phyloP scores from a whole-genome alignment of 2,329 filamentous ascomycete genomes.

The Lecanicillium sp. region DNA sequence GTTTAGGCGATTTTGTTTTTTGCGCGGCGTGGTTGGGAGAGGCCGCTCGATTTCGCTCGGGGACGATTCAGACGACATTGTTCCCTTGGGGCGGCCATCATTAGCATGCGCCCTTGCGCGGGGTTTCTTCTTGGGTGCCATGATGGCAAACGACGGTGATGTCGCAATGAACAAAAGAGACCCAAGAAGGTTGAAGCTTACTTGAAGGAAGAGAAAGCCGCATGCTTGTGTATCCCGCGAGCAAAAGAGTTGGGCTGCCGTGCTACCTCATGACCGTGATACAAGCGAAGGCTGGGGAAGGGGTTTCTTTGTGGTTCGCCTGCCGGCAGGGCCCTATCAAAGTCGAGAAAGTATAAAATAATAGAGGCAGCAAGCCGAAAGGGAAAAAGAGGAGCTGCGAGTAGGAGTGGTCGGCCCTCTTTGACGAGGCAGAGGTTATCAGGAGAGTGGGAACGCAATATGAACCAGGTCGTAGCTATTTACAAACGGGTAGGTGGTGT shows the following conservation, averaged over 20 bases:
- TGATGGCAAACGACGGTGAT: not conserved
- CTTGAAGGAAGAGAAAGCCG: slow-evolving; percentile 5
- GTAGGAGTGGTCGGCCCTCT: too few species aligned
- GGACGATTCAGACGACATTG: slow-evolving; percentile 13
- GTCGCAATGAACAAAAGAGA: not conserved
- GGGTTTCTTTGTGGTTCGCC: too few species aligned
- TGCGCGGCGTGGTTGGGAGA: slow-evolving; percentile 11
- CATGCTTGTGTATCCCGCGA: slow-evolving; percentile 13
- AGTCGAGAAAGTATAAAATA: not conserved
- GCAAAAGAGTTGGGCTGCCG: slow-evolving; percentile 1
- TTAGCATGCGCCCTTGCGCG: too few species aligned
- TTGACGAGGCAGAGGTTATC: not conserved
- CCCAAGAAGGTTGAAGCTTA: not conserved
- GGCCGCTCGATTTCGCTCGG: slow-evolving; percentile 9
- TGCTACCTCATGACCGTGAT: slow-evolving; percentile 11
- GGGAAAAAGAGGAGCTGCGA: too few species aligned
- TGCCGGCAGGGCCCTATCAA: too few species aligned
- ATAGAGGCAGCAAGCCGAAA: not conserved
- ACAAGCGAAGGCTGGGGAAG: not conserved
- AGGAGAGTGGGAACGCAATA: slow-evolving; percentile 7
- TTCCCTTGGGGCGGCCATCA: not conserved
- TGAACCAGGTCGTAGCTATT: slow-evolving; percentile 3
- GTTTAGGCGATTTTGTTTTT: not conserved
- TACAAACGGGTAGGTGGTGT: not conserved
- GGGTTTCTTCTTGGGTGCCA: too few species aligned